phyloP scores from a whole-genome alignment of 306 rosid species.

The Gastrolobium villosum region DNA sequence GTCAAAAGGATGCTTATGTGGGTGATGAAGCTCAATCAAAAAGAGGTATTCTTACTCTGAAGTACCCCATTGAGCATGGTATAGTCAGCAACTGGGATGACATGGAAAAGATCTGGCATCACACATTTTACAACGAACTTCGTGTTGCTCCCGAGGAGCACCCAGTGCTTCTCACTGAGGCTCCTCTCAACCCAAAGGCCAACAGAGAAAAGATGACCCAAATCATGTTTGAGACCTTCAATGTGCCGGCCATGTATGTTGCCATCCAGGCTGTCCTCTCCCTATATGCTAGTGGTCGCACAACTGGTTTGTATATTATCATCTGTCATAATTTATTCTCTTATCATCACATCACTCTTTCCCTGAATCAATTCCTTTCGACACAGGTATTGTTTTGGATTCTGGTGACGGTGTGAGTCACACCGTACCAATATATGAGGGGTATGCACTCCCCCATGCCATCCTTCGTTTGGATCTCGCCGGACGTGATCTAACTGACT shows the following conservation, averaged over 20 bases:
- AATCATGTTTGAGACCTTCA: slow-evolving; percentile 86
- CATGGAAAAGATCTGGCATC: slow-evolving; percentile 93
- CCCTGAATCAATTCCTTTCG: slow-evolving; percentile 38
- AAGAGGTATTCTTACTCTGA: slow-evolving; percentile 89
- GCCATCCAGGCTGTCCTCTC: slow-evolving; percentile 89
- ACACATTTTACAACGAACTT: slow-evolving; percentile 83
- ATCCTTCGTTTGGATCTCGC: slow-evolving; percentile 89
- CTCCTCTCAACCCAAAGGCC: slow-evolving; percentile 88
- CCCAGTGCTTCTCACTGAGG: slow-evolving; percentile 86
- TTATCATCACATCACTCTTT: not conserved
- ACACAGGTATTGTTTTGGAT: slow-evolving; percentile 80
- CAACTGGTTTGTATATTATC: slow-evolving; percentile 65
- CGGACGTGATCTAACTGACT: slow-evolving; percentile 84
- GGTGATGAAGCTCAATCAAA: slow-evolving; percentile 90
- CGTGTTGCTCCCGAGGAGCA: slow-evolving; percentile 92
- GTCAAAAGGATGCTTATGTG: slow-evolving; percentile 85
- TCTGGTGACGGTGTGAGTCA: slow-evolving; percentile 94
- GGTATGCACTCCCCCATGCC: slow-evolving; percentile 89
- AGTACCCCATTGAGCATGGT: slow-evolving; percentile 87
- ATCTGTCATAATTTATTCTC: not conserved
- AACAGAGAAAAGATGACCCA: slow-evolving; percentile 91
- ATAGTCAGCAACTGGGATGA: slow-evolving; percentile 93
- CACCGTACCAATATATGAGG: slow-evolving; percentile 88
- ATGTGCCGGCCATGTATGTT: slow-evolving; percentile 88
- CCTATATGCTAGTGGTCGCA: slow-evolving; percentile 87